phyloP scores from a whole-genome alignment of 2,329 filamentous ascomycete genomes.

The Domatiomyces globalis region DNA sequence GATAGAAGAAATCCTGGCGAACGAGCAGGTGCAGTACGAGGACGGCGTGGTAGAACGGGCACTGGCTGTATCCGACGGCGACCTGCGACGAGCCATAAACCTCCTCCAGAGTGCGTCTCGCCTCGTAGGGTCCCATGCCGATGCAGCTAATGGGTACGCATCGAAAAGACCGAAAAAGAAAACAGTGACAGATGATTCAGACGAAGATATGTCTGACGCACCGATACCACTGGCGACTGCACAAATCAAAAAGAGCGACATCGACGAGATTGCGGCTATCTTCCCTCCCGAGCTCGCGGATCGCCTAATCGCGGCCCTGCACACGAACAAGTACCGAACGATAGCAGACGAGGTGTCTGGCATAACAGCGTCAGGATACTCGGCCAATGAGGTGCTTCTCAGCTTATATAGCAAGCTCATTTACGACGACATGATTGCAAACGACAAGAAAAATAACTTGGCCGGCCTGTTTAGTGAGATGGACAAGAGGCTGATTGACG shows the following conservation, averaged over 20 bases:
- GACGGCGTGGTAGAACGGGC: slow-evolving; percentile 69
- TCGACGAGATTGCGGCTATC: slow-evolving; percentile 93
- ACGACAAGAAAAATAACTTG: slow-evolving; percentile 81
- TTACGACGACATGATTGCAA: slow-evolving; percentile 68
- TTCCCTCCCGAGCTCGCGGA: slow-evolving; percentile 66
- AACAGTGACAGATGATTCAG: slow-evolving; percentile 36
- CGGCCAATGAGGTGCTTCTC: slow-evolving; percentile 69
- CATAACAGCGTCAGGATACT: slow-evolving; percentile 94
- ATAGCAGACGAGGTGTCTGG: slow-evolving; percentile 73
- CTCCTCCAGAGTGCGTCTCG: slow-evolving; percentile 89
- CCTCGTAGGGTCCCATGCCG: slow-evolving; percentile 54
- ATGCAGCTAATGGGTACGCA: slow-evolving; percentile 24
- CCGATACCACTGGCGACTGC: slow-evolving; percentile 22
- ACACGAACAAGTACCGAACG: slow-evolving; percentile 54
- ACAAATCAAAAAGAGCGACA: slow-evolving; percentile 58
- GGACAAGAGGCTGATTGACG: slow-evolving; percentile 88
- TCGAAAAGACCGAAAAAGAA: slow-evolving; percentile 33
- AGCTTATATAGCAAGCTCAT: slow-evolving; percentile 77
- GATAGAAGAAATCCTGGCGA: slow-evolving; percentile 65
- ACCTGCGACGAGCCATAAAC: slow-evolving; percentile 90
- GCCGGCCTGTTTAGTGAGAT: slow-evolving; percentile 81
- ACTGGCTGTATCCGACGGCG: slow-evolving; percentile 79
- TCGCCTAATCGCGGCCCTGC: slow-evolving; percentile 40
- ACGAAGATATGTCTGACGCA: slow-evolving; percentile 47
- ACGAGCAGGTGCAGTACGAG: slow-evolving; percentile 63